These are phyloP conservation scores for Ilyonectria sp. DNA, from an alignment of 2,329 filamentous ascomycete species.

Conservation along the genomic window DNA sequence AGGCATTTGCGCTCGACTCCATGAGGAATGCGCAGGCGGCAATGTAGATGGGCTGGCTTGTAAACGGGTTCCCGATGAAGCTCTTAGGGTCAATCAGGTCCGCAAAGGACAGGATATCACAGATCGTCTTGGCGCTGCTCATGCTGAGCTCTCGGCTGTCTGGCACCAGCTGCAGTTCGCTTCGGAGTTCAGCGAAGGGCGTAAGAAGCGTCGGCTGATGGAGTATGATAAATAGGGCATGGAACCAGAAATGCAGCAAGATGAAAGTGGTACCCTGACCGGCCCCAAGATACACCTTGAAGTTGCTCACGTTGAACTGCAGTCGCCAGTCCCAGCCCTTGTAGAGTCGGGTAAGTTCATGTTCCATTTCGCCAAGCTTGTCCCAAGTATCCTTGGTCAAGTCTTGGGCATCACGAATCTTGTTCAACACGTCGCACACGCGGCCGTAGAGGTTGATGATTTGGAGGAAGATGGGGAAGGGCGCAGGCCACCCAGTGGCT, in stretches of 20 bases:
- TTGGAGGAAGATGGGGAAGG: slow-evolving; percentile 84
- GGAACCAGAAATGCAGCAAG: slow-evolving; percentile 90
- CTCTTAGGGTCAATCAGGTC: slow-evolving; percentile 89
- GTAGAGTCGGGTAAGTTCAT: slow-evolving; percentile 79
- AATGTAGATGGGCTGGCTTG: slow-evolving; percentile 92
- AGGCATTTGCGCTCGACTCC: slow-evolving; percentile 82
- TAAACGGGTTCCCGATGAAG: slow-evolving; percentile 90
- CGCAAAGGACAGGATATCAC: slow-evolving; percentile 88
- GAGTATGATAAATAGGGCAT: slow-evolving; percentile 86
- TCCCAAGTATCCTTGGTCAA: slow-evolving; percentile 82
- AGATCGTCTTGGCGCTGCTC: slow-evolving; percentile 93
- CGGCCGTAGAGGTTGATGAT: slow-evolving; percentile 90
- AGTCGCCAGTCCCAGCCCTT: slow-evolving; percentile 82
- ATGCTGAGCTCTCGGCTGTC: slow-evolving; percentile 88
- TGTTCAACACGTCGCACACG: slow-evolving; percentile 88
- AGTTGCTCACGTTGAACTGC: slow-evolving; percentile 89
- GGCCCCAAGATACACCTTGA: slow-evolving; percentile 85
- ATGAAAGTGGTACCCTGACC: slow-evolving; percentile 91
- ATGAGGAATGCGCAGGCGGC: slow-evolving; percentile 91
- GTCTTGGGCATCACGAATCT: slow-evolving; percentile 80
- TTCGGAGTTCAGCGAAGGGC: slow-evolving; percentile 74
- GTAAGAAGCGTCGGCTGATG: slow-evolving; percentile 88
- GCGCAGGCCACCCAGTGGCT: slow-evolving; percentile 78
- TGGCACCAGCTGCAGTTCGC: slow-evolving; percentile 79
- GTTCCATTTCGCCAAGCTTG: slow-evolving; percentile 83